These are phyloP conservation scores for Nepenthes gracilis DNA, from an alignment of 148 eudicot species.

Conservation along the genomic window DNA sequence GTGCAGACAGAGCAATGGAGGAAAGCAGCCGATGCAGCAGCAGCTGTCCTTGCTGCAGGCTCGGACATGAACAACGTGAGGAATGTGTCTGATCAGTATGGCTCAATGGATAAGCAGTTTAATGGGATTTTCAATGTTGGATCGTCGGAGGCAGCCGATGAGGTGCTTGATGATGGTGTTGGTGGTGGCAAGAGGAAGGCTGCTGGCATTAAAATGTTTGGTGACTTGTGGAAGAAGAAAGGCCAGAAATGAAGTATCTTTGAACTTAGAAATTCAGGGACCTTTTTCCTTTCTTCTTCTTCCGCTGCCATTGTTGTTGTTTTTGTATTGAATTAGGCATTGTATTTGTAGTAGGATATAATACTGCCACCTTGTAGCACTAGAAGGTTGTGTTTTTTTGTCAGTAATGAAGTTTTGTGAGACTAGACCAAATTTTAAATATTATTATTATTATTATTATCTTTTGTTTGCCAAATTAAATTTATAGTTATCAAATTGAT, in stretches of 20 bases:
- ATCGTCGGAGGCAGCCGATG: conserved; percentile 34
- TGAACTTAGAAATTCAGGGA: too few relatives aligned
- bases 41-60: conserved; percentile 55
- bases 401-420: too few relatives aligned
- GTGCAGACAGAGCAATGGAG: conserved; percentile 98
- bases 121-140: conserved; percentile 31
- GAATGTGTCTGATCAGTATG: conserved; percentile 51
- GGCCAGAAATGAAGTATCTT: conserved; percentile 38
- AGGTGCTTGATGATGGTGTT: conserved; percentile 44
- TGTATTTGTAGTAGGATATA: too few relatives aligned
- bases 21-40: conserved; percentile 93
- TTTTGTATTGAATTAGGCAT: too few relatives aligned
- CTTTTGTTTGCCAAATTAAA: too few relatives aligned
- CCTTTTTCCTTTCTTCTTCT: too few relatives aligned
- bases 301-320: too few relatives aligned
- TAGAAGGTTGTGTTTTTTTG: too few relatives aligned
- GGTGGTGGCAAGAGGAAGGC: conserved; percentile 62
- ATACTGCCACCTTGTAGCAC: too few relatives aligned
- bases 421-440: too few relatives aligned
- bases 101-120: conserved; percentile 80
- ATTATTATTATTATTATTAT: too few relatives aligned
- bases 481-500: too few relatives aligned
- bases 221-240: conserved; percentile 90
- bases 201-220: conserved; percentile 72
- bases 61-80: conserved; percentile 37